Evolutionary conservation across 345 rosid genomes (phyloP).

Genomic region (Hibiscus trionum): DNA sequence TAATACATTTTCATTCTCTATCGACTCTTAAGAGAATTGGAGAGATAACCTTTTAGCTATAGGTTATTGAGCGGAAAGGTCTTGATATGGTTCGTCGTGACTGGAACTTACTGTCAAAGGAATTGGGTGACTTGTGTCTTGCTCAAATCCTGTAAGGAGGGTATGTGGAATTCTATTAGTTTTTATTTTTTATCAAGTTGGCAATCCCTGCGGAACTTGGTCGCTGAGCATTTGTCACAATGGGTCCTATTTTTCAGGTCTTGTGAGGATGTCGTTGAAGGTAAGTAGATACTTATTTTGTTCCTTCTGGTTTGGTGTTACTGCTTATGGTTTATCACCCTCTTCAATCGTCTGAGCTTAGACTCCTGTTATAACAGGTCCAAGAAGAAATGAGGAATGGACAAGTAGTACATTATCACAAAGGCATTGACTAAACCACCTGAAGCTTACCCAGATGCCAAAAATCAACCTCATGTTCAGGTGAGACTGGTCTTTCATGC

Average conservation of each 20-base stretch:
- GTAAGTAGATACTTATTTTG: conserved; percentile 23
- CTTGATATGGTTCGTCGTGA: conserved; percentile 99
- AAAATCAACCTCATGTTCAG: conserved; percentile 91
- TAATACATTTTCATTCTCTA: not conserved
- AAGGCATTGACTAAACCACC: conserved; percentile 92
- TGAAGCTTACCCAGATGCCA: conserved; percentile 92
- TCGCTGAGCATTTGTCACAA: conserved; percentile 6
- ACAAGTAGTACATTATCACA: conserved; percentile 82
- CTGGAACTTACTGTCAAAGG: conserved; percentile 95
- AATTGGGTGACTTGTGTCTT: conserved; percentile 82
- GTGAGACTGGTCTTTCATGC: conserved; percentile 46
- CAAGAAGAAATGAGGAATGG: conserved; percentile 91
- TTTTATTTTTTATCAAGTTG: not conserved
- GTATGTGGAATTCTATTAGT: conserved; percentile 27
- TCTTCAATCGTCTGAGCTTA: not conserved
- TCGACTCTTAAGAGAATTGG: conserved; percentile 13
- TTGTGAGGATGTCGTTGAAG: conserved; percentile 93
- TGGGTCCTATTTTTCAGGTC: conserved; percentile 44
- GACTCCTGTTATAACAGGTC: conserved; percentile 41
- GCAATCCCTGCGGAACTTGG: conserved; percentile 8
- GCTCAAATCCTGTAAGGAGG: conserved; percentile 87
- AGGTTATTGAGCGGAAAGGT: conserved; percentile 96
- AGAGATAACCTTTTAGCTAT: conserved; percentile 22
- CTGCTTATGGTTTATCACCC: not conserved
- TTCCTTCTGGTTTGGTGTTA: conserved; percentile 1